Conservation (phyloP, 208 protist species). For the Herpetomonas tarakana region DNA sequence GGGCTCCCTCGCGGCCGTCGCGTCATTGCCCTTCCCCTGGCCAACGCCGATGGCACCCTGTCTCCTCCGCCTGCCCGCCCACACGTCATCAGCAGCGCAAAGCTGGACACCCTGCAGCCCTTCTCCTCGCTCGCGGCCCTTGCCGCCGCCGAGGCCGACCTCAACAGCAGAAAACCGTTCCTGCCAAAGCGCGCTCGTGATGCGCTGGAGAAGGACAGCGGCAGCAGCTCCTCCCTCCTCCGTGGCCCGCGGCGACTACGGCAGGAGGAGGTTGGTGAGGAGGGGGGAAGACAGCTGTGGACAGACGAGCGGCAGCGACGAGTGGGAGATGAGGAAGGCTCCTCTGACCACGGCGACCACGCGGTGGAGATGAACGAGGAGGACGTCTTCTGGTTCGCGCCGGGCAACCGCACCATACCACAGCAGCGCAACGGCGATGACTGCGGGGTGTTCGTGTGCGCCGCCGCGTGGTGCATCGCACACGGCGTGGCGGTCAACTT, state of each 20-base stretch:
- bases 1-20: too few species aligned
- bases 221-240: not conserved
- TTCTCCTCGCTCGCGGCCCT: slow-evolving; percentile 6
- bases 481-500: slow-evolving; percentile 56
- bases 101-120: not conserved
- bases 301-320: too few species aligned
- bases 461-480: slow-evolving; percentile 62
- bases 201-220: not conserved
- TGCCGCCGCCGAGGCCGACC: not conserved
- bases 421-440: slow-evolving; percentile 74
- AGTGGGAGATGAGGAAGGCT: too few species aligned
- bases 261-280: not conserved
- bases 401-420: slow-evolving; percentile 38
- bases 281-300: too few species aligned
- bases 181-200: not conserved
- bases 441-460: slow-evolving; percentile 85
- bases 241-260: not conserved
- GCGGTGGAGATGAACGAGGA: slow-evolving; percentile 9
- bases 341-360: slow-evolving; percentile 9
- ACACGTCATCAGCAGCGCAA: not conserved
- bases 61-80: too few species aligned
- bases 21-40: not conserved
- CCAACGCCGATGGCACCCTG: too few species aligned
- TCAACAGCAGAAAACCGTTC: not conserved
- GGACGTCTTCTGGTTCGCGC: slow-evolving; percentile 33